Evolutionary conservation across 371 early-diverging fungal genomes (phyloP), one percentile per base, ranked within the genome.

Genomic region (Actinomortierella wolfii): DNA sequence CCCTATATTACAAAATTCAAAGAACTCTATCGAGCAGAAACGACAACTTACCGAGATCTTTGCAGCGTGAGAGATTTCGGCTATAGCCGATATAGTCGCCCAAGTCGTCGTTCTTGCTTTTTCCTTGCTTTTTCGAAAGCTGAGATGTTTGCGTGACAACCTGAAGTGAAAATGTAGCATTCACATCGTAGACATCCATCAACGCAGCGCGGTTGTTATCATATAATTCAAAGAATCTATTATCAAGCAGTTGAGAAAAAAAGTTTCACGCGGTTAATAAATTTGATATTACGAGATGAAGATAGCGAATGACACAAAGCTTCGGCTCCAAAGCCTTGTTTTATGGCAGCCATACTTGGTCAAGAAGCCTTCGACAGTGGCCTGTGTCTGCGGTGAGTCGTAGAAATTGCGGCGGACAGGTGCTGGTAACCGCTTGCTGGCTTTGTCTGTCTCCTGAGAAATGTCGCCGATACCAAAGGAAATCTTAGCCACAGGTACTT

Each of bases 321-420:
- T n/a, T n/a, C n/a, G n/a, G n/a, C n/a, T n/a, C n/a, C n/a, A n/a
- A n/a, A n/a, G n/a, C n/a, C n/a, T n/a, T n/a, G n/a, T n/a, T n/a
- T n/a, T n/a, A n/a, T n/a, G n/a, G 34, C 4, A 11, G 34, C 47
- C 61, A 5, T 47, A 65, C 71, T 51, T 59, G 5, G 59, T 56
- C 14, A 71, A 54, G 42, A 71, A 71, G 26, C 57, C 71, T 9
- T 65, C 42, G 13, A 56, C 62, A 20, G 46, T 65, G 7, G 62
- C 11, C 21, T 61, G 50, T 14, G 71, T 65, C 1, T n/a, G 51
- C 0, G 57, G 53, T 2, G 49, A 62, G 42, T 62, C 73, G 15
- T 59, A 59, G 41, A 62, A 73, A 57, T 67, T 67, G 48, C 59
- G 63, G 28, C 64, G 64, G 50, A 60, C 24, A 20, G 64, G 60